Base-by-base conservation (phyloP, 2,329 filamentous ascomycete species). In the Hypoxylon sp. region DNA sequence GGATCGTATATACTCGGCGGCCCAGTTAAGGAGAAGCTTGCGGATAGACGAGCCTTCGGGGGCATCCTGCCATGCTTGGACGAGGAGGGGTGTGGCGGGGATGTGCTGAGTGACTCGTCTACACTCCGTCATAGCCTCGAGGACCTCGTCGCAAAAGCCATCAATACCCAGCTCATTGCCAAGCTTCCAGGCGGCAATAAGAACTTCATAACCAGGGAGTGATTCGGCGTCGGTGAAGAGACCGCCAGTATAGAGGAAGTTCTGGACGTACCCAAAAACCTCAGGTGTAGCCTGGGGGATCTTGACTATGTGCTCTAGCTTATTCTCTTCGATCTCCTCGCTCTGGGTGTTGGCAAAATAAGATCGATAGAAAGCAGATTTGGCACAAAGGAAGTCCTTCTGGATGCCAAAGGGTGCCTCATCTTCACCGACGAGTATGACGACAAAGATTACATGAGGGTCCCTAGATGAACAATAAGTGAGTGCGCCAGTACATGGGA, bases 41-140 rank as follows among this genome's bases (percentile, higher is more conserved):
- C 87, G 81, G 50, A 89, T 84, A 0, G 84, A 81, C 2, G 86
- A 88, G 7, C 85, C 86, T 66, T 86, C 84, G 0, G 85, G 85
- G 0, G 86, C 88, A 53, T 88, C 85, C 50, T 84, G 81, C 86
- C 87, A 89, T 6, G 87, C 86, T 68, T 85, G 82, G 1, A 88
- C 83, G 5, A 89, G 81, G 1, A 89, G 78, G 1, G 84, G 83
- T 0, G 85, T 85, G 3, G 85, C 82, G 1, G 87, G 87, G 44
- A 89, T 89, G 17, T 79, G 77, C 52, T 81, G 78, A 0, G 85
- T 88, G 26, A 81, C 68, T 11, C 80, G 80, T 30, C 85, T 80
- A 62, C 81, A 84, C 63, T 88, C 84, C 15, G 79, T 73, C 87
- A 89, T 89, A 43, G 82, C 81, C 34, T 84, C 82, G 2, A 89